Conservation (phyloP, 768 basidiomycete species). For the Calocybe cyanea region DNA sequence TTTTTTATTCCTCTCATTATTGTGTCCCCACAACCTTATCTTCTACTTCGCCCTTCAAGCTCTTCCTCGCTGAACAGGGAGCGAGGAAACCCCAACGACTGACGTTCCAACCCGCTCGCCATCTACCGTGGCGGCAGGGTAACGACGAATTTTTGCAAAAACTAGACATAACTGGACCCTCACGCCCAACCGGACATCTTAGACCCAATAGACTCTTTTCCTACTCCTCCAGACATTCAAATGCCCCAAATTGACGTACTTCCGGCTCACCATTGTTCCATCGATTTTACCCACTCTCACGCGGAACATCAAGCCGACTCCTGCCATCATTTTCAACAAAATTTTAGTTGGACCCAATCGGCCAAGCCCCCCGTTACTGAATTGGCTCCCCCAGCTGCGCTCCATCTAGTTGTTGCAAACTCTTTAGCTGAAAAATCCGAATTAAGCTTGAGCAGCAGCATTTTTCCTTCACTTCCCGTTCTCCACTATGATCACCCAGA, state of each 20-base stretch:
- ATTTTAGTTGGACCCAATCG: slow-evolving; percentile 56
- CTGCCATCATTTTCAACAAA: slow-evolving; percentile 20
- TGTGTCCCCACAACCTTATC: slow-evolving; percentile 13
- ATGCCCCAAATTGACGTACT: slow-evolving; percentile 63
- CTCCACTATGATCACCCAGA: slow-evolving; percentile 67
- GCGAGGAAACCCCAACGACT: slow-evolving; percentile 67
- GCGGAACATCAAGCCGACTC: slow-evolving; percentile 16
- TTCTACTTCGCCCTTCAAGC: slow-evolving; percentile 40
- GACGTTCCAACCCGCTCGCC: slow-evolving; percentile 58
- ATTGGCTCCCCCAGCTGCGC: slow-evolving; percentile 49
- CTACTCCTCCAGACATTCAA: slow-evolving; percentile 22
- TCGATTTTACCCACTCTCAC: slow-evolving; percentile 28
- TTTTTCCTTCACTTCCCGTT: slow-evolving; percentile 64
- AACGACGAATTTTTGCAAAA: slow-evolving; percentile 1
- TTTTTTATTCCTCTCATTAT: slow-evolving; percentile 5
- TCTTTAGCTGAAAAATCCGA: slow-evolving; percentile 18
- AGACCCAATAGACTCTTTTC: slow-evolving; percentile 22
- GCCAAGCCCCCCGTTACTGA: slow-evolving; percentile 21
- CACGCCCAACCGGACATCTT: slow-evolving; percentile 19
- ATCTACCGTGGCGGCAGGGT: slow-evolving; percentile 63
- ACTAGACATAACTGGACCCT: slow-evolving; percentile 8
- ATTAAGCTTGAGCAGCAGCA: slow-evolving; percentile 33
- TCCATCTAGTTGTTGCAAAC: slow-evolving; percentile 55
- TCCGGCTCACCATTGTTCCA: slow-evolving; percentile 24
- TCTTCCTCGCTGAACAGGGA: slow-evolving; percentile 63